Conservation (phyloP, 2,329 filamentous ascomycete genomes). For the Pseudohalonectria lignicola region DNA sequence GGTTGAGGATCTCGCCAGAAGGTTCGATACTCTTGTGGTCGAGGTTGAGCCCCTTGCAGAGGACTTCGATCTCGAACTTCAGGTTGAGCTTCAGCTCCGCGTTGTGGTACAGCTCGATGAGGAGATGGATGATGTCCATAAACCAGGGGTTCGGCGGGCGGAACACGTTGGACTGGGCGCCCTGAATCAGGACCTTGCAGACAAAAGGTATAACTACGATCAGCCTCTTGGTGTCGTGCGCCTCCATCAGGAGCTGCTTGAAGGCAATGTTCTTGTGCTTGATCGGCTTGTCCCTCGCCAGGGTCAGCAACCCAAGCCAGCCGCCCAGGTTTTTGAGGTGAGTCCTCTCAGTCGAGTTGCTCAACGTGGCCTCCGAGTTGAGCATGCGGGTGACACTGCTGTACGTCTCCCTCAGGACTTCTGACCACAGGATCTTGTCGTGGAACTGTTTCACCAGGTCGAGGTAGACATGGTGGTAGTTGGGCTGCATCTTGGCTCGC, state of each 20-base stretch:
- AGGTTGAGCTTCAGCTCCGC: slow-evolving; percentile 91
- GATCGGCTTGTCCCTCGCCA: slow-evolving; percentile 90
- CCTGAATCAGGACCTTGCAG: slow-evolving; percentile 87
- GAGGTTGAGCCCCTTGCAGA: slow-evolving; percentile 86
- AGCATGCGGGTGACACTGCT: slow-evolving; percentile 76
- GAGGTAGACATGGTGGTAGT: slow-evolving; percentile 89
- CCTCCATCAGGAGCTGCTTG: slow-evolving; percentile 88
- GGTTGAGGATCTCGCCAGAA: slow-evolving; percentile 73
- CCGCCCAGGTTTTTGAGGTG: slow-evolving; percentile 88
- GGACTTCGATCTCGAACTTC: slow-evolving; percentile 96
- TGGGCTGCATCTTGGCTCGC: slow-evolving; percentile 92
- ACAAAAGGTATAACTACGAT: slow-evolving; percentile 94
- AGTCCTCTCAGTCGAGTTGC: slow-evolving; percentile 70
- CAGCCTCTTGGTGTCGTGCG: slow-evolving; percentile 82
- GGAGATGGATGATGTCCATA: slow-evolving; percentile 85
- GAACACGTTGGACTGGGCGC: slow-evolving; percentile 77
- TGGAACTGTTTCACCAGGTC: slow-evolving; percentile 78
- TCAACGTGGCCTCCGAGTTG: slow-evolving; percentile 80
- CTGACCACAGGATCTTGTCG: slow-evolving; percentile 68
- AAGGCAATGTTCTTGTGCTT: slow-evolving; percentile 96
- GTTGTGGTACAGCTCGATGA: slow-evolving; percentile 89
- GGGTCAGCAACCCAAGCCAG: slow-evolving; percentile 87
- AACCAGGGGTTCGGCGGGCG: slow-evolving; percentile 93
- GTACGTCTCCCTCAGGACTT: slow-evolving; percentile 90
- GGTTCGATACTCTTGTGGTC: slow-evolving; percentile 88